Evolutionary conservation across 768 basidiomycete species (phyloP).

Genomic region (Suillus alpinus): DNA sequence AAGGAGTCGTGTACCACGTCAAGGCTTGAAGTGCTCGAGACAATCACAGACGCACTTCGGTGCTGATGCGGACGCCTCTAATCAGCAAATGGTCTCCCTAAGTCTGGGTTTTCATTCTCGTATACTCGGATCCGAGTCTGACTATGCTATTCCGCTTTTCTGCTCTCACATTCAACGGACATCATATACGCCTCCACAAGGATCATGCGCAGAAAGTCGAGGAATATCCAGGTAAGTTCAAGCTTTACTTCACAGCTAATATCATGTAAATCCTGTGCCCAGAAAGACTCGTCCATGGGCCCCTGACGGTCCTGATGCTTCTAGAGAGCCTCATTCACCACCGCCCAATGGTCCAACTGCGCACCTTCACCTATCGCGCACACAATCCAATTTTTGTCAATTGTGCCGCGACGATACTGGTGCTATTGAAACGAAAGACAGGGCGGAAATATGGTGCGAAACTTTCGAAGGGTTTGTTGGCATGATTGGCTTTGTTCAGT

Average conservation of each 20-base stretch:
- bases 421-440: constrained; percentile 35
- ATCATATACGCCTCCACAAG: constrained; percentile 80
- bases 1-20: constrained; percentile 33
- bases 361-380: constrained; percentile 66
- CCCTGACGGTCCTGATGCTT: constrained; percentile 76
- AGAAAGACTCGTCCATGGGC: constrained; percentile 86
- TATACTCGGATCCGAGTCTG: constrained; percentile 65
- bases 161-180: constrained; percentile 83
- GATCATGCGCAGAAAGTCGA: constrained; percentile 64
- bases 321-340: constrained; percentile 58
- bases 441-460: constrained; percentile 53
- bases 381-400: constrained; percentile 61
- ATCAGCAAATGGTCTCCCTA: constrained; percentile 51
- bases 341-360: constrained; percentile 45
- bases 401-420: constrained; percentile 46
- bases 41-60: not conserved
- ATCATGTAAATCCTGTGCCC: constrained; percentile 6
- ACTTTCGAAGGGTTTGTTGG: constrained; percentile 59
- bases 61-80: not conserved
- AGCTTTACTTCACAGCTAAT: not conserved
- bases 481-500: constrained; percentile 55
- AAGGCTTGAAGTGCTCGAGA: constrained; percentile 38
- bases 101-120: constrained; percentile 56
- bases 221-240: constrained; percentile 63
- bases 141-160: constrained; percentile 84